Evolutionary conservation across 768 basidiomycete species (phyloP), one percentile per base, ranked within the genome.

Genomic region (Kockovaella imperatae): DNA sequence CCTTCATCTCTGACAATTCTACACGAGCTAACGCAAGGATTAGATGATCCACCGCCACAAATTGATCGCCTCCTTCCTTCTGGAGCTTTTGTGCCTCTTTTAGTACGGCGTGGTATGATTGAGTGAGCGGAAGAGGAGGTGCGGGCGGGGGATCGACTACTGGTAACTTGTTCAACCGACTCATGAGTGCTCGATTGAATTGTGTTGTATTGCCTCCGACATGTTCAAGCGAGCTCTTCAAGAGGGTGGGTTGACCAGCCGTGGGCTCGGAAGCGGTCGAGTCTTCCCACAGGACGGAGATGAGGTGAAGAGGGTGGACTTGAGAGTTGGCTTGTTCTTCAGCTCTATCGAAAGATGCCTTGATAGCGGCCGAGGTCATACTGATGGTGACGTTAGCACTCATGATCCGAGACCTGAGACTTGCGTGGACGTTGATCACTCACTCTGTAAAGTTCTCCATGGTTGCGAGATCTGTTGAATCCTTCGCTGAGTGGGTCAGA

Each of bases 31-130:
- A 79, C 0, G 87, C 88, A 21, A 89, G 80, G 23, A 96, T 77
- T 41, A 97, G 72, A 66, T 95, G 90, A 53, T 96, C 89, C 69
- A 91, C 86, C 0, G 90, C 89, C 50, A 97, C 83, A 70, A 87
- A 95, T 1, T 83, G 83, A 69, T 91, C 89, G 64, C 84, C 83
- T 62, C 74, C 67, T 35, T 83, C 75, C 51, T 87, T 88, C 64
- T 84, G 84, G 21, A 86, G 72, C 11, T 74, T 77, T 52, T 84
- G 82, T 0, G 88, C 87, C 52, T 85, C 83, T 10, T 81, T 78
- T 26, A 93, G 72, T 35, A 87, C 77, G 61, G 82, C 80, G 50
- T 78, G 61, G 4, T 78, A 62, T 7, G 78, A 72, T 1, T 78
- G 72, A 25, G 81, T 79, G 42, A 87, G 69, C 2, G 81, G 75